A percentile compares a stretch with the other conserved stretches of the same genome.
Evolutionary conservation across 352 stramenopile genomes (phyloP).

Genomic region (Phytophthora pinifolia): DNA sequence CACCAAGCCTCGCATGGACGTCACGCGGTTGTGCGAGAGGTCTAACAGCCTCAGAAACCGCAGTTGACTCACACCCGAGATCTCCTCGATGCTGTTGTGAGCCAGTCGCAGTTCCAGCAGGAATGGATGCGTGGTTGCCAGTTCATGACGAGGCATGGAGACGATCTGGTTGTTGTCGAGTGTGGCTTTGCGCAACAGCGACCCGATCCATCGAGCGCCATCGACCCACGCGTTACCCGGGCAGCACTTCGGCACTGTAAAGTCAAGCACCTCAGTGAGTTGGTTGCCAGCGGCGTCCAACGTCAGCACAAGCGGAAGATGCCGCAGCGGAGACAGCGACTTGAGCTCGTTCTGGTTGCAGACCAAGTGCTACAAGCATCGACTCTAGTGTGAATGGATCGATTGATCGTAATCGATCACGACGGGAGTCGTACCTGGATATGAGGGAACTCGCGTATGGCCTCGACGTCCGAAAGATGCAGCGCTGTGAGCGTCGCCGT

Average conservation of each 20-base stretch:
- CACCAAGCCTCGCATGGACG: constrained; percentile 39
- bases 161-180: constrained; percentile 57
- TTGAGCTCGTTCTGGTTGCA: constrained; percentile 54
- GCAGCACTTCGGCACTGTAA: constrained; percentile 61
- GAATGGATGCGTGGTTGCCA: constrained; percentile 55
- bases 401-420: background rate
- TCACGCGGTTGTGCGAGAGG: constrained; percentile 67
- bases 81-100: constrained; percentile 55
- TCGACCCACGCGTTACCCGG: constrained; percentile 51
- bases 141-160: constrained; percentile 39
- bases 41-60: constrained; percentile 69
- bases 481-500: constrained; percentile 46
- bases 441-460: constrained; percentile 48
- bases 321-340: constrained; percentile 42
- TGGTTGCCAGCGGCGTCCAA: constrained; percentile 63
- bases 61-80: constrained; percentile 50
- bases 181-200: constrained; percentile 53
- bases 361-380: constrained; percentile 47
- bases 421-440: constrained; percentile 44
- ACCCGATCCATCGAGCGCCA: constrained; percentile 61
- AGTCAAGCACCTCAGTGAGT: constrained; percentile 63
- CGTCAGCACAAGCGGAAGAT: constrained; percentile 55
- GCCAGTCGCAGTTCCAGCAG: constrained; percentile 63
- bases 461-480: constrained; percentile 41
- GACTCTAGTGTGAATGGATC: background rate